Conservation (phyloP, 345 rosid genomes). For the Gossypium australe region DNA sequence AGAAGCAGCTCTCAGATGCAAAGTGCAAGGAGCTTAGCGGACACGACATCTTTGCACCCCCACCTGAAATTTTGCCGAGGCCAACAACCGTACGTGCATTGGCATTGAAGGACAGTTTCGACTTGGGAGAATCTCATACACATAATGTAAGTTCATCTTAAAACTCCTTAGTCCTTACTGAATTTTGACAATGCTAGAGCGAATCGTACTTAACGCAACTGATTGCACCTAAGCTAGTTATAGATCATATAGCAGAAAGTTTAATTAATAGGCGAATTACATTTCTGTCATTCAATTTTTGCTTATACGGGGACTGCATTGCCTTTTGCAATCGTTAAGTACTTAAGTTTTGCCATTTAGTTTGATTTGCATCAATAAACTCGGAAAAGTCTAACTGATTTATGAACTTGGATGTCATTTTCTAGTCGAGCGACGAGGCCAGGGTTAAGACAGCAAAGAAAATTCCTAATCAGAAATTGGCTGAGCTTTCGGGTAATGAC, state of each 20-base stretch:
- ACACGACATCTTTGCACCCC: slow-evolving; percentile 90
- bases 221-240: background rate
- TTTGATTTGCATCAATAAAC: background rate
- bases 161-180: slow-evolving; percentile 34
- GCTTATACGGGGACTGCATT: background rate
- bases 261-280: background rate
- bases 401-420: slow-evolving; percentile 6
- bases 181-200: slow-evolving; percentile 7
- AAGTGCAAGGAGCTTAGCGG: slow-evolving; percentile 90
- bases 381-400: background rate
- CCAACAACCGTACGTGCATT: slow-evolving; percentile 54
- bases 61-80: slow-evolving; percentile 87
- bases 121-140: slow-evolving; percentile 49
- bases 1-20: slow-evolving; percentile 82
- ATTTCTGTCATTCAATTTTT: no score
- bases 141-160: slow-evolving; percentile 28
- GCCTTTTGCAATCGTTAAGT: background rate
- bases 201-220: background rate
- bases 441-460: slow-evolving; percentile 80
- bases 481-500: slow-evolving; percentile 80
- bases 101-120: slow-evolving; percentile 65
- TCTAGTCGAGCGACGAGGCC: slow-evolving; percentile 40
- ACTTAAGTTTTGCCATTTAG: background rate
- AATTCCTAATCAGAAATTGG: slow-evolving; percentile 62
- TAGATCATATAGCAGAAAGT: background rate